phyloP scores from a whole-genome alignment of 2,329 filamentous ascomycete genomes.

The Calonectria crousiana region DNA sequence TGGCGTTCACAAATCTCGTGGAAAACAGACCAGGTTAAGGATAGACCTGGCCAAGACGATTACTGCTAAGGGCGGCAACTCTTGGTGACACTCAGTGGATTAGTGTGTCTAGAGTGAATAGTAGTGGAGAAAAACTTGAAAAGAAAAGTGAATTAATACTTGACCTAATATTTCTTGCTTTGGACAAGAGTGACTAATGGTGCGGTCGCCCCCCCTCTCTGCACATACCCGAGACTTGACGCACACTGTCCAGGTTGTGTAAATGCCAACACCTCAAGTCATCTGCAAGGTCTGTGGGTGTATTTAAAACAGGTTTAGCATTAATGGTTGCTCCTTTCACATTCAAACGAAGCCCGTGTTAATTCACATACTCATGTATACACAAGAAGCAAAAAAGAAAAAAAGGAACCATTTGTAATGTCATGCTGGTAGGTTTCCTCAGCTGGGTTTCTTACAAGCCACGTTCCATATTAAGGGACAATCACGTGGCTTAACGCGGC shows the following conservation, averaged over 20 bases:
- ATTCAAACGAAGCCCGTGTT: background rate
- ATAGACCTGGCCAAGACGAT: background rate
- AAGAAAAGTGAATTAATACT: background rate
- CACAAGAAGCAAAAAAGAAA: background rate
- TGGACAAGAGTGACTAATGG: background rate
- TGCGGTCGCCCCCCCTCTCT: background rate
- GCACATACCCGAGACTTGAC: background rate
- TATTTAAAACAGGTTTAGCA: background rate
- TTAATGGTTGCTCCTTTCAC: background rate
- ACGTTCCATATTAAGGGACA: background rate
- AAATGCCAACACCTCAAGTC: background rate
- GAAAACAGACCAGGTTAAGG: background rate
- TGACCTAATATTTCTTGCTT: background rate
- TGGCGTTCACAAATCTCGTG: slow-evolving; percentile 17
- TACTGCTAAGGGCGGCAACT: background rate
- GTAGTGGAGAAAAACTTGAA: background rate
- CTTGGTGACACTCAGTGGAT: background rate
- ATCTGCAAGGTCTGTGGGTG: background rate
- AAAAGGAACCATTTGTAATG: background rate
- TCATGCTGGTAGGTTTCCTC: background rate
- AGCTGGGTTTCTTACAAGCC: background rate
- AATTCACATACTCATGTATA: background rate
- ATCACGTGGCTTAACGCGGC: background rate
- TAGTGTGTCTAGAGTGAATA: background rate
- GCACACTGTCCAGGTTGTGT: background rate